A percentile compares a stretch with the other conserved stretches of the same genome.
Conservation (phyloP, 208 protist genomes). For the Naegleria fowleri region DNA sequence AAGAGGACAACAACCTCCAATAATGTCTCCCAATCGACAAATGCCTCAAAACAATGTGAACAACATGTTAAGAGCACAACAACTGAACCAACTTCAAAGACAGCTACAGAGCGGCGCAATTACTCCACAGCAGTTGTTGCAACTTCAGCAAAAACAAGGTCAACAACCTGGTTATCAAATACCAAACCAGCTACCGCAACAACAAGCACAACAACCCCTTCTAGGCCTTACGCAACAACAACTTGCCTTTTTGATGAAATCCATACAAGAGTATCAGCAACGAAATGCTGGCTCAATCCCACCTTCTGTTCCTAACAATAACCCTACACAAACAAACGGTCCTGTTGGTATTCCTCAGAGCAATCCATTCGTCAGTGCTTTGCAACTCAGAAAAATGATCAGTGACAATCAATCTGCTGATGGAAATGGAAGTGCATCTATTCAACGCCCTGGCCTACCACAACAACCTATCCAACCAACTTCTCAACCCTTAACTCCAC, state of each 20-base stretch:
- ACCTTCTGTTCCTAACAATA: no score
- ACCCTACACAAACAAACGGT: no score
- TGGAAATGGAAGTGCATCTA: no score
- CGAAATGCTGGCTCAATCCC: no score
- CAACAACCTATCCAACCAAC: no score
- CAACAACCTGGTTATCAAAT: background rate
- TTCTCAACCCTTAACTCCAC: background rate
- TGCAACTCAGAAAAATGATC: no score
- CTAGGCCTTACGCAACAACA: background rate
- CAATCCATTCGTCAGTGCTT: no score
- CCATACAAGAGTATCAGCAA: background rate
- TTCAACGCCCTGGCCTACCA: no score
- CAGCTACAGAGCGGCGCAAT: background rate
- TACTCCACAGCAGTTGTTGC: background rate
- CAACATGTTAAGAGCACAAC: no score
- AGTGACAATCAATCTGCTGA: no score
- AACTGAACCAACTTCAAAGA: background rate
- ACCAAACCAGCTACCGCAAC: background rate
- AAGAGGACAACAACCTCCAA: background rate
- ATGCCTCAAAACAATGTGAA: background rate
- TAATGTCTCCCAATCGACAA: background rate
- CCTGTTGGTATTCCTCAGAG: no score
- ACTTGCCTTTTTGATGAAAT: background rate
- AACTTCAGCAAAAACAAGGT: background rate
- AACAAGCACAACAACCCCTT: background rate